Evolutionary conservation across 768 basidiomycete genomes (phyloP).

Genomic region (Macrolepiota dolichaula): DNA sequence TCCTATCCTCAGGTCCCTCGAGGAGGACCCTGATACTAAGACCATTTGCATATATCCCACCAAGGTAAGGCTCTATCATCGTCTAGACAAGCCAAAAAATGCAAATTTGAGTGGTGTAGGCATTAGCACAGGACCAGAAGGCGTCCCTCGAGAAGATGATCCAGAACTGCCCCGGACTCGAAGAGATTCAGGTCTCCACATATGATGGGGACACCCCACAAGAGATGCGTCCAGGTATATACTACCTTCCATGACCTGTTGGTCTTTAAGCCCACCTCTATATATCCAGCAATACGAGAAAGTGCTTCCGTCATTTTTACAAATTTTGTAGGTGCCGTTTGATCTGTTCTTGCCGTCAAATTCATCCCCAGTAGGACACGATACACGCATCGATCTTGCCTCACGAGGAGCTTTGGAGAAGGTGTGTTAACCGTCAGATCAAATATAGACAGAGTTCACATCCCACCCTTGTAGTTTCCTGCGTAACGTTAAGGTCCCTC

Average conservation of each 20-base stretch:
- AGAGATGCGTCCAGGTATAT: slow-evolving; percentile 57
- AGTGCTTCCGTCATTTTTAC: slow-evolving; percentile 81
- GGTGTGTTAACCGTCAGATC: slow-evolving; percentile 30
- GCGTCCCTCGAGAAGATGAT: slow-evolving; percentile 67
- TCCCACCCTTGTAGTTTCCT: slow-evolving; percentile 52
- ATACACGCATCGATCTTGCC: slow-evolving; percentile 84
- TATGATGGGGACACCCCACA: slow-evolving; percentile 89
- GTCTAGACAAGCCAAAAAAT: not conserved
- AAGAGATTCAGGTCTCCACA: slow-evolving; percentile 64
- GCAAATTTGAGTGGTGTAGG: slow-evolving; percentile 38
- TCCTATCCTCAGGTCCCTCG: slow-evolving; percentile 64
- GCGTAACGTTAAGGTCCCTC: slow-evolving; percentile 55
- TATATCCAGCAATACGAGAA: slow-evolving; percentile 57
- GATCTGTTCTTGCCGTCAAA: not conserved
- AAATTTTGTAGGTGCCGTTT: slow-evolving; percentile 64
- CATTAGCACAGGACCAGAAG: slow-evolving; percentile 87
- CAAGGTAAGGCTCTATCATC: slow-evolving; percentile 47
- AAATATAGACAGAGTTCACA: slow-evolving; percentile 7
- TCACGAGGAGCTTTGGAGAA: slow-evolving; percentile 81
- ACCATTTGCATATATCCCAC: slow-evolving; percentile 89
- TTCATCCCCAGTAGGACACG: slow-evolving; percentile 55
- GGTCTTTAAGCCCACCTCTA: not conserved
- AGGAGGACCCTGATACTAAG: slow-evolving; percentile 56
- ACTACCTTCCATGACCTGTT: not conserved
- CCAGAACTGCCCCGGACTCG: slow-evolving; percentile 55